Conservation (phyloP, 1,139 yeast species). For the Magnusiomyces suaveolens region DNA sequence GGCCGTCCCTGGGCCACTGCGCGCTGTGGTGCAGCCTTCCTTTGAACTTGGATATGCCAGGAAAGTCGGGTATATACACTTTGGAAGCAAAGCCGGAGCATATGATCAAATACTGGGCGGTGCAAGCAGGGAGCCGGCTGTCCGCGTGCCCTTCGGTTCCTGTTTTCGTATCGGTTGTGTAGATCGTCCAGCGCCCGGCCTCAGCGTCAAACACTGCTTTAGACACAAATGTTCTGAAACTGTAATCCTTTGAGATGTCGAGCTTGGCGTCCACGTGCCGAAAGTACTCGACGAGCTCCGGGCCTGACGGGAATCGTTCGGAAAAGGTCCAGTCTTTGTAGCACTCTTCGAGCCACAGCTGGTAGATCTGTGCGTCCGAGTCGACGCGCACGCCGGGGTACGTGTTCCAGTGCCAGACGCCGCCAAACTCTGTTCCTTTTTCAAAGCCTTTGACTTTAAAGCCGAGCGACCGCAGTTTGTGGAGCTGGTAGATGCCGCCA, state of each 20-base stretch:
- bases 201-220: conserved; percentile 32
- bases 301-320: conserved; percentile 39
- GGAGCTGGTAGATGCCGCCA: conserved; percentile 36
- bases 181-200: conserved; percentile 35
- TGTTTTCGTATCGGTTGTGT: conserved; percentile 17
- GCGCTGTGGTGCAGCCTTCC: conserved; percentile 44
- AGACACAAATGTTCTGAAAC: conserved; percentile 31
- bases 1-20: conserved; percentile 37
- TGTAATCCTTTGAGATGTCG: conserved; percentile 30
- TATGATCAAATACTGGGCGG: conserved; percentile 31
- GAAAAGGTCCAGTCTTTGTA: conserved; percentile 39
- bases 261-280: conserved; percentile 35
- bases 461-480: conserved; percentile 33
- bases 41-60: conserved; percentile 36
- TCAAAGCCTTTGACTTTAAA: conserved; percentile 36
- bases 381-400: conserved; percentile 45
- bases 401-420: conserved; percentile 47
- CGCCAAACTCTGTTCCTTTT: conserved; percentile 41
- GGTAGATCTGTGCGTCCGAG: conserved; percentile 43
- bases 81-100: conserved; percentile 31
- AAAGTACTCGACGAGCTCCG: conserved; percentile 42
- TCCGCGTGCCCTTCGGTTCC: conserved; percentile 2
- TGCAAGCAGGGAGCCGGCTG: conserved; percentile 1
- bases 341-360: conserved; percentile 40
- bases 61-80: conserved; percentile 22